phyloP scores from a whole-genome alignment of 2,329 filamentous ascomycete species.

The Stromatinia cepivora region DNA sequence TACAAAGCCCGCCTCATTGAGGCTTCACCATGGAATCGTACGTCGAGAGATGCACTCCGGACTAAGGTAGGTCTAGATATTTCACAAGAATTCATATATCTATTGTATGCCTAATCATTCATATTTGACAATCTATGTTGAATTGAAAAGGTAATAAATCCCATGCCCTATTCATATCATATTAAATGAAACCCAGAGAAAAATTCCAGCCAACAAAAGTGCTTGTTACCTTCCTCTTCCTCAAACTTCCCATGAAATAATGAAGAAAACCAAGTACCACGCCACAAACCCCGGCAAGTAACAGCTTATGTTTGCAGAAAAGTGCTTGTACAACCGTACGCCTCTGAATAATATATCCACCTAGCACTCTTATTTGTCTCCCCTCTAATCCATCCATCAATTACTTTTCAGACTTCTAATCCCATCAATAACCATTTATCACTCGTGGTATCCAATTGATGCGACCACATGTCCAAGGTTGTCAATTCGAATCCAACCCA shows the following conservation, averaged over 20 bases:
- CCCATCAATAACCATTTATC: slow-evolving; percentile 81
- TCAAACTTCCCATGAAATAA: neutral
- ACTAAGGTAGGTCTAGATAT: neutral
- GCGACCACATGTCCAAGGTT: slow-evolving; percentile 75
- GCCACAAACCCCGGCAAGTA: slow-evolving; percentile 20
- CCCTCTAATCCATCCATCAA: neutral
- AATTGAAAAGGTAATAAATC: neutral
- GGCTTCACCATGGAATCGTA: neutral
- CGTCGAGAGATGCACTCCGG: neutral
- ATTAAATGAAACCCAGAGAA: neutral
- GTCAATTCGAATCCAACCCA: slow-evolving; percentile 91
- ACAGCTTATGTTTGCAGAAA: slow-evolving; percentile 12
- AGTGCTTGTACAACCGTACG: slow-evolving; percentile 9
- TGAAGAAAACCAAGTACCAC: neutral
- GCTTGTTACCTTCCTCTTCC: neutral
- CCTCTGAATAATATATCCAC: slow-evolving; percentile 5
- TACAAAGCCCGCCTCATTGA: neutral
- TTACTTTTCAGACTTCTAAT: slow-evolving; percentile 70
- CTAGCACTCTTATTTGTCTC: neutral
- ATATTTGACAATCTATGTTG: slow-evolving; percentile 1
- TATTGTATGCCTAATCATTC: neutral
- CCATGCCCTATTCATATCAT: neutral
- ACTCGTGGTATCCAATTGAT: slow-evolving; percentile 66
- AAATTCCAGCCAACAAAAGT: neutral
- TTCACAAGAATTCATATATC: neutral